Base-by-base conservation (phyloP, 176 grass and related monocot genomes). In the Cenchrus purpureus region DNA sequence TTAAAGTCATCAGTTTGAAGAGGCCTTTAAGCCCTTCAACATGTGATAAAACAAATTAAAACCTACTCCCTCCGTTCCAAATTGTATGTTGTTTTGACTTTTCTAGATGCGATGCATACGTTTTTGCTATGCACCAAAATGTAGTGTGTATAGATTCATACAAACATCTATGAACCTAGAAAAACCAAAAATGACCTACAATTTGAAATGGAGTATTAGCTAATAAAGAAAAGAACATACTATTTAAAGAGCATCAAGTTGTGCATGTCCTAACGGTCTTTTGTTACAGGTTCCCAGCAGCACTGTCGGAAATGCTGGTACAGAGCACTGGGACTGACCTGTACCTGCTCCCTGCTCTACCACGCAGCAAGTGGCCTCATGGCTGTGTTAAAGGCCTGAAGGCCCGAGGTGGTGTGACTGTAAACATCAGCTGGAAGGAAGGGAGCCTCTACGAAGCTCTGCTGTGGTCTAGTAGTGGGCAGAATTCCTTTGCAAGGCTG, bases 371-470 rank as follows among this genome's bases (percentile, higher is more conserved):
- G 77, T 98, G 96, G 96, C 81, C 96, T 58, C 14, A 77, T n/a
- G 96, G 96, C 62, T 92, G 73, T 42, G 87, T 94, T 52, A 90
- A 90, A 82, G 96, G 96, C 52, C 72, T 98, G 58, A 98, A 90
- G 89, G 91, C 93, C 5, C 85, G 93, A 74, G 96, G 96, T 29
- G 81, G 83, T 28, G 52, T 84, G 42, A 94, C 88, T 1, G 91
- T 94, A 16, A 95, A 89, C 86, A 90, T 98, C 55, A 79, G 80
- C 84, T 98, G 96, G 96, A 91, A 88, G 65, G 87, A 92, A 89
- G 96, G 91, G 32, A 72, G 63, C 59, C 96, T 98, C n/a, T 81
- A 94, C 85, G 93, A 98, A 88, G 82, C 87, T 84, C 74, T 91
- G 65, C 4, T 95, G 53, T 98, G 93, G 96, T 92, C 76, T 70